Evolutionary conservation across 1,284 basidiomycete species (phyloP), one percentile per base, ranked within the genome.

Genomic region (Pseudozyma sp.): DNA sequence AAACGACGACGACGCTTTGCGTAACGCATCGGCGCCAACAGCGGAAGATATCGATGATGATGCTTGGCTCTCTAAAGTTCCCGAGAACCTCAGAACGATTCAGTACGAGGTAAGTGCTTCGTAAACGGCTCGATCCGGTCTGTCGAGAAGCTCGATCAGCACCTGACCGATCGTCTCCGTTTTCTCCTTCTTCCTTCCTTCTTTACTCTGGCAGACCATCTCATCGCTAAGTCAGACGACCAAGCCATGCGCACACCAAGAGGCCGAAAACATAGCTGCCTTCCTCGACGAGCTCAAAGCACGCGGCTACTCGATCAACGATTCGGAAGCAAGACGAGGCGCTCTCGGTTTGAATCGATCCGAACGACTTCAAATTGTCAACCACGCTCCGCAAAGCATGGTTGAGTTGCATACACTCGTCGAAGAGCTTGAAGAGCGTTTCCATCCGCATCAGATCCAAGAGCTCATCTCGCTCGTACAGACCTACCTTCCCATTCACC

Each of bases 391-490:
- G 1, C 90, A 88, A 5, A 88, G 90, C 51, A 86, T 90, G 0
- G 93, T 97, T 33, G 94, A 94, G 82, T 89, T 97, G 24, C 95
- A 97, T 78, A 91, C 94, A 49, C 94, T 95, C 77, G 89, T 97
- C 14, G 94, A 97, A 85, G 94, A 96, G 83, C 86, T 94, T 2
- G 92, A 94, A 84, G 91, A 92, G 69, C 88, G 94, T 43, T 88
- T 95, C 0, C 88, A 64, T 34, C 58, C 58, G 7, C 50, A 90
- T 24, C 87, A 87, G 40, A 91, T 94, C 86, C 88, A 92, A 16
- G 88, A 90, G 17, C 89, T 97, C 9, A 86, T 93, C 4, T 75
- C 81, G 3, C 83, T 88, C 30, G 90, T 96, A 30, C 83, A 84
- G 2, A 90, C 89, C 10, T 84, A 73, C 35, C 48, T 78, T 4